These are phyloP conservation scores for Silene conica DNA, from an alignment of 148 eudicot genomes.

Conservation along the genomic window DNA sequence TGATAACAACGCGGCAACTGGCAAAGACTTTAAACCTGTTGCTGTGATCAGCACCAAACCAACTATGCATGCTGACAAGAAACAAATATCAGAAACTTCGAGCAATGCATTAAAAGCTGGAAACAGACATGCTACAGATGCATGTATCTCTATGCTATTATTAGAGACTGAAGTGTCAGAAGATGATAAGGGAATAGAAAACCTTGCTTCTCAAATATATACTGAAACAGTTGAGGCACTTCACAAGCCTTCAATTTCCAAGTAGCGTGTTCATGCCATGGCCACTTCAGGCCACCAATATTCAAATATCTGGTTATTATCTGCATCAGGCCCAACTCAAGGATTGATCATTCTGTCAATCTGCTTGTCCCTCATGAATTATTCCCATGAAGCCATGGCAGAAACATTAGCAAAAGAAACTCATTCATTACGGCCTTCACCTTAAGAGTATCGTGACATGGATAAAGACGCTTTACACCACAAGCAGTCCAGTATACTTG, in stretches of 20 bases:
- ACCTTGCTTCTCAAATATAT: constrained; percentile 27
- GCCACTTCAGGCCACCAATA: constrained; percentile 58
- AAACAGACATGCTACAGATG: constrained; percentile 32
- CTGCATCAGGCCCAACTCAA: neutral
- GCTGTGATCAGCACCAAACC: constrained; percentile 40
- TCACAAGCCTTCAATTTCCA: constrained; percentile 38
- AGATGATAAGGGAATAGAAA: constrained; percentile 31
- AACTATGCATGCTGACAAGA: constrained; percentile 45
- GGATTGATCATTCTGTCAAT: neutral
- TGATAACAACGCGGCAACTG: constrained; percentile 21
- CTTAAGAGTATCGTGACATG: neutral
- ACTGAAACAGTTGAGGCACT: constrained; percentile 22
- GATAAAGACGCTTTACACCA: neutral
- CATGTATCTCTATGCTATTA: constrained; percentile 29
- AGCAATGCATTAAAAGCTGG: constrained; percentile 34
- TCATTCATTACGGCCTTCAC: neutral
- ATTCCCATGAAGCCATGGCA: neutral
- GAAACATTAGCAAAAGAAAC: neutral
- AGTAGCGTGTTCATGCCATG: constrained; percentile 48
- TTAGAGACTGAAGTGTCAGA: constrained; percentile 29
- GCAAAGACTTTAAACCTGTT: constrained; percentile 36
- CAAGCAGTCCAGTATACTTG: neutral
- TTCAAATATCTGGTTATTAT: no score
- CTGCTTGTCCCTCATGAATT: neutral
- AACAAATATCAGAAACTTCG: constrained; percentile 42